Percentiles rank a stretch among this genome's conserved stretches.
Conservation (phyloP, 1,284 basidiomycete genomes). For the Malassezia globosa region DNA sequence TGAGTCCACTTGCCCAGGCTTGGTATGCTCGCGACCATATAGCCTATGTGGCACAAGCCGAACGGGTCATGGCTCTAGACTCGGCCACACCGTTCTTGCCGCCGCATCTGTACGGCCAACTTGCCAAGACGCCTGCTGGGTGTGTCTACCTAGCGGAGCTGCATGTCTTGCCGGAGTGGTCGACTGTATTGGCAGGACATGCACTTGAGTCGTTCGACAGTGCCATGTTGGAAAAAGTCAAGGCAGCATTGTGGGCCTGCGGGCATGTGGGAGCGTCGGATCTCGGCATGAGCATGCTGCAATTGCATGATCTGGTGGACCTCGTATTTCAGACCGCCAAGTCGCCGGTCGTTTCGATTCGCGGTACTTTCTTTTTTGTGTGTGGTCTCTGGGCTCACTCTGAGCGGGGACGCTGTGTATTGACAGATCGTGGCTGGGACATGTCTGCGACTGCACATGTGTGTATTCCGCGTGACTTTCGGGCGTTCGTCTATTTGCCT, state of each 20-base stretch:
- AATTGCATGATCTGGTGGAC: constrained; percentile 63
- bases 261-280: constrained; percentile 85
- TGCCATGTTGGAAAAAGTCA: constrained; percentile 73
- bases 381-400: constrained; percentile 71
- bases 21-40: constrained; percentile 57
- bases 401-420: constrained; percentile 65
- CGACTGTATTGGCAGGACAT: constrained; percentile 50
- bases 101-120: constrained; percentile 92
- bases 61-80: constrained; percentile 51
- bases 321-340: background rate
- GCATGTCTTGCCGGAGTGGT: constrained; percentile 1
- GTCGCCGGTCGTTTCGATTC: constrained; percentile 72
- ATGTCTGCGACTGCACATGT: constrained; percentile 68
- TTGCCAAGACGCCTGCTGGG: constrained; percentile 87
- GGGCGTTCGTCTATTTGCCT: constrained; percentile 63
- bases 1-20: constrained; percentile 82
- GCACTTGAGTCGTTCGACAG: constrained; percentile 70
- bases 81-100: constrained; percentile 60
- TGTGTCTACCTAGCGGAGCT: constrained; percentile 70
- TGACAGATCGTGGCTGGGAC: constrained; percentile 75
- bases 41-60: constrained; percentile 73
- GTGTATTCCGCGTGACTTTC: constrained; percentile 74
- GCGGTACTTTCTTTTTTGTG: constrained; percentile 94
- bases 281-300: constrained; percentile 81
- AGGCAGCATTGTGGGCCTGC: constrained; percentile 87